Evolutionary conservation across 2,329 filamentous ascomycete genomes (phyloP), one percentile per base, ranked within the genome.

Genomic region (Colletotrichum graminicola): DNA sequence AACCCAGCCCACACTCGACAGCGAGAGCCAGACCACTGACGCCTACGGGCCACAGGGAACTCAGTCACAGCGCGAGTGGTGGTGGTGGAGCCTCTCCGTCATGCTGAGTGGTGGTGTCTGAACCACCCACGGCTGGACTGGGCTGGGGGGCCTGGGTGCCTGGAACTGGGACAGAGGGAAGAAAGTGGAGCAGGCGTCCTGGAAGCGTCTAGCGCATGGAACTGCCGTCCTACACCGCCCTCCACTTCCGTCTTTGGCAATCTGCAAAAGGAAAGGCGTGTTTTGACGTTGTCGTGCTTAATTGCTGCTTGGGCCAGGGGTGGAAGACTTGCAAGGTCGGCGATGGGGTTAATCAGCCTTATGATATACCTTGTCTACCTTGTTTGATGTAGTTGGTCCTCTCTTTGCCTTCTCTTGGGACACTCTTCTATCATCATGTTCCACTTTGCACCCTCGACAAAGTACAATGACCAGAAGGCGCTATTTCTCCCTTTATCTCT

Each of bases 261-360:
- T 62, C 64, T 54, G 45, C 51, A 66, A 68, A 59, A 60, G 65
- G 69, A 51, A 64, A 69, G 69, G 59, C 59, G 66, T 71, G 64
- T 34, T 67, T 45, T 39, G 21, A 39, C 36, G 47, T 6, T 60
- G 54, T 41, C 36, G 36, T 67, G 61, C 62, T 63, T 59, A 41
- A 57, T 39, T 57, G 34, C 54, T 34, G 29, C 51, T 55, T 55
- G 51, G 29, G 29, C 51, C 26, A 7, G 51, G 29, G 51, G 51
- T 34, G 51, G 10, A 34, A 29, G 16, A 52, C 26, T 52, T 52
- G 16, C 26, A 54, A 54, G 51, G 29, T 54, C 51, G 51, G 18
- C 18, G 21, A 34, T 32, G 29, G 29, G 29, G 18, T 34, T 34
- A 34, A 32, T 34, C 51, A 55, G 51, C 51, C 51, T 55, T 34